Conservation (phyloP, 768 basidiomycete species). For the Epithele typhae region DNA sequence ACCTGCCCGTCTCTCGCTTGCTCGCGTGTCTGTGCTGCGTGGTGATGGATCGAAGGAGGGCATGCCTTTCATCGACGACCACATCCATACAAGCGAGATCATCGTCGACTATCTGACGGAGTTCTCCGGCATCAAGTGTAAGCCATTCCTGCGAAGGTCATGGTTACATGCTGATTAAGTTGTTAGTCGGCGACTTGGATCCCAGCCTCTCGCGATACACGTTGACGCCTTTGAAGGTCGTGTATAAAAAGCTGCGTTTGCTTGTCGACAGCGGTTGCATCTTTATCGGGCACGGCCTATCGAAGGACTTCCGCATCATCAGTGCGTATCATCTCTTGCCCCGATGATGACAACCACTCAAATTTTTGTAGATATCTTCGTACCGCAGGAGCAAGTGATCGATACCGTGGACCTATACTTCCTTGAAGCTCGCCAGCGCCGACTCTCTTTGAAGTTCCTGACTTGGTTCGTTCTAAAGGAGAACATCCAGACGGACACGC, state of each 20-base stretch:
- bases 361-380: slow-evolving; percentile 72
- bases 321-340: slow-evolving; percentile 56
- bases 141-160: slow-evolving; percentile 23
- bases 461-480: slow-evolving; percentile 92
- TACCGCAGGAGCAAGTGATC: slow-evolving; percentile 92
- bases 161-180: background rate
- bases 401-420: slow-evolving; percentile 99
- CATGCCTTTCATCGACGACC: slow-evolving; percentile 94
- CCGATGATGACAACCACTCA: background rate
- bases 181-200: slow-evolving; percentile 86
- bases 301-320: slow-evolving; percentile 97
- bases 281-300: slow-evolving; percentile 96
- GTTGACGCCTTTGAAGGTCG: slow-evolving; percentile 92
- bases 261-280: slow-evolving; percentile 94
- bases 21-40: slow-evolving; percentile 90
- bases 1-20: slow-evolving; percentile 87
- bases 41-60: slow-evolving; percentile 80
- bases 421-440: slow-evolving; percentile 71
- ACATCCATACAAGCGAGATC: slow-evolving; percentile 93
- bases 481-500: slow-evolving; percentile 89
- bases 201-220: slow-evolving; percentile 80
- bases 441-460: slow-evolving; percentile 87
- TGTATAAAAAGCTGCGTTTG: slow-evolving; percentile 93
- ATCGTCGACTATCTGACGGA: slow-evolving; percentile 98
- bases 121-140: slow-evolving; percentile 93